Base-by-base conservation (phyloP, 2,329 filamentous ascomycete species). In the Diaporthe amygdali region DNA sequence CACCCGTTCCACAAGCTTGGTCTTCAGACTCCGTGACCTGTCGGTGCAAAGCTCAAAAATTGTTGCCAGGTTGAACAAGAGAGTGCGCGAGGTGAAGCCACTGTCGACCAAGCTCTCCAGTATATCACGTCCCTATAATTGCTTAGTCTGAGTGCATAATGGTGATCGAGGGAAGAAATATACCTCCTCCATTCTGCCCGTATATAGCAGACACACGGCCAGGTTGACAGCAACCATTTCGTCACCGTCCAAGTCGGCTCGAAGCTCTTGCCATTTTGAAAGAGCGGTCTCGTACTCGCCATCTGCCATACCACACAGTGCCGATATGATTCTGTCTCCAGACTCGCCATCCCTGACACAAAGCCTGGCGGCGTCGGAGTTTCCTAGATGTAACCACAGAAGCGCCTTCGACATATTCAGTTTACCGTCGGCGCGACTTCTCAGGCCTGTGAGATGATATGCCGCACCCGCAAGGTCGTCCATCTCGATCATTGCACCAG, bases 21-120 rank as follows among this genome's bases (percentile, higher is more conserved):
- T 81, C 85, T 98, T 98, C 76, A 93, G 81, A 15, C 87, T 87
- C 61, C 89, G 85, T 51, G 94, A 89, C 73, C 89, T 88, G 76
- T 98, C 95, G 0, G 93, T 95, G 79, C 93, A 96, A 9, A 98
- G 87, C 81, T 98, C 96, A 79, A 97, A 98, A 76, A 97, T 90
- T 0, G 96, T 98, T 14, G 92, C 91, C 15, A 99, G 82, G 79
- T 98, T 98, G 82, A 98, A 97, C 0, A 97, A 89, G 2, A 97
- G 83, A 0, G 93, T 93, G 74, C 93, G 91, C 71, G 96, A 98
- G 0, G 90, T 89, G 49, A 89, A 84, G 1, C 91, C 89, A 0
- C 84, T 79, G 3, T 89, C 85, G 0, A 95, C 85, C 14, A 97
- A 82, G 0, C 83, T 81, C 76, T 96, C 92, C 3, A 98, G 84